Conservation (phyloP, 495 filamentous ascomycete species). For the Xylaria curta region DNA sequence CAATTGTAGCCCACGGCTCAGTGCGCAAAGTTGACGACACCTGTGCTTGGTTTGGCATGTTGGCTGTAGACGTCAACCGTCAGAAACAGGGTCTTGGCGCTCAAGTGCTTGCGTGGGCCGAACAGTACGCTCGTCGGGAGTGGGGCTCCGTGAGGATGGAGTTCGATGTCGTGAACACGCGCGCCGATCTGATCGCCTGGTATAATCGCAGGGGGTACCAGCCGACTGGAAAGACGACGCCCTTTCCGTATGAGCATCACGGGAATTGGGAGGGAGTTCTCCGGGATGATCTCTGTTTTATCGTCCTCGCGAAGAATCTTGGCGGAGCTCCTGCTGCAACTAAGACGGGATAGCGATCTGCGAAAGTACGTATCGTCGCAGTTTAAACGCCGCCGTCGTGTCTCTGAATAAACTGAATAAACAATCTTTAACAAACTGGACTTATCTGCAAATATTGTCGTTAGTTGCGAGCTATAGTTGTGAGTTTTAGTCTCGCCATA, state of each 20-base stretch:
- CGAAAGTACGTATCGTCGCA: neutral
- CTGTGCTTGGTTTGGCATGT: constrained; percentile 47
- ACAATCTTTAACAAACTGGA: neutral
- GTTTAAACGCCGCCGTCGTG: neutral
- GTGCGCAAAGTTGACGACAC: constrained; percentile 29
- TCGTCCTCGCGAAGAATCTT: constrained; percentile 44
- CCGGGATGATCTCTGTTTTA: constrained; percentile 49
- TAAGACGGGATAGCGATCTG: neutral
- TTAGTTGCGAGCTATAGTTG: neutral
- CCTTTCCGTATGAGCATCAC: constrained; percentile 45
- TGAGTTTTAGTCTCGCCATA: neutral
- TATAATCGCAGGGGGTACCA: constrained; percentile 52
- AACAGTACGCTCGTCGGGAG: constrained; percentile 41
- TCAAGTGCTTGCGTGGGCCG: constrained; percentile 48
- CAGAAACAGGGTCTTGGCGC: constrained; percentile 51
- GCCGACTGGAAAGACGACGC: constrained; percentile 44
- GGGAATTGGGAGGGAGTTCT: constrained; percentile 36
- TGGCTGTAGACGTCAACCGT: constrained; percentile 47
- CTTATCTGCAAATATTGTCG: neutral
- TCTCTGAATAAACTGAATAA: neutral
- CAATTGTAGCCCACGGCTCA: constrained; percentile 46
- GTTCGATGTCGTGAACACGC: constrained; percentile 50
- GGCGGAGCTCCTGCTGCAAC: neutral
- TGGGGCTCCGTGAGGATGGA: constrained; percentile 43
- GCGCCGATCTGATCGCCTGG: constrained; percentile 50